These are phyloP conservation scores for Kurtzmaniella quercitrusa DNA, from an alignment of 1,139 yeast genomes.

Conservation along the genomic window DNA sequence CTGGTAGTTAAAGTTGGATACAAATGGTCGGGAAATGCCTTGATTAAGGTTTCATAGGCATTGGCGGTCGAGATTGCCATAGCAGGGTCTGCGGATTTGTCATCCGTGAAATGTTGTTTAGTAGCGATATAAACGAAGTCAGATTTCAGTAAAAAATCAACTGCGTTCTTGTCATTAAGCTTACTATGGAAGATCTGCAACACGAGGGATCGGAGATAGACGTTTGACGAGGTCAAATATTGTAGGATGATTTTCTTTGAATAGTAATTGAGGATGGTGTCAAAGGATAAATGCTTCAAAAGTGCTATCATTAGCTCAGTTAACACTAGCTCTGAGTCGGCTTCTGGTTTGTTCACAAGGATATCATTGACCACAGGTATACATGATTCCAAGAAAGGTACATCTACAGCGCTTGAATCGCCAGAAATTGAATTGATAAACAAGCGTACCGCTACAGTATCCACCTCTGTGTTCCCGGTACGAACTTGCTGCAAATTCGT, in stretches of 20 bases:
- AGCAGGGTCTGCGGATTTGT: background rate
- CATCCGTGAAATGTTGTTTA: constrained; percentile 4
- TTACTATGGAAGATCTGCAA: constrained; percentile 18
- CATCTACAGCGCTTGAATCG: background rate
- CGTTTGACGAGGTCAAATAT: constrained; percentile 10
- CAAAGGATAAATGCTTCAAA: constrained; percentile 15
- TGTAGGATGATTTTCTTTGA: constrained; percentile 19
- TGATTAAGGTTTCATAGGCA: constrained; percentile 6
- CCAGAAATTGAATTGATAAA: background rate
- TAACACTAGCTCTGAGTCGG: constrained; percentile 20
- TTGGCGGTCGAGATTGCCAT: constrained; percentile 3
- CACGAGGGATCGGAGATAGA: constrained; percentile 13
- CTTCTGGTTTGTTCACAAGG: constrained; percentile 11
- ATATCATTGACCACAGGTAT: constrained; percentile 1
- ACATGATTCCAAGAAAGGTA: background rate
- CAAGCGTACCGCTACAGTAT: background rate
- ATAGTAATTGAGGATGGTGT: constrained; percentile 17
- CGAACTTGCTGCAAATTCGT: background rate
- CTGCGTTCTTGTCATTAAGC: constrained; percentile 13
- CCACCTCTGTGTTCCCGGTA: background rate
- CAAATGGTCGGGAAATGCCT: constrained; percentile 3
- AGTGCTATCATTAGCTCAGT: constrained; percentile 21
- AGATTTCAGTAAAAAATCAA: constrained; percentile 13
- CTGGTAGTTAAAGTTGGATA: constrained; percentile 2
- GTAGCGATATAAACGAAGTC: constrained; percentile 8